Percentiles rank a stretch among this genome's conserved stretches.
Evolutionary conservation across 768 basidiomycete species (phyloP).

Genomic region (Serendipita sp.): DNA sequence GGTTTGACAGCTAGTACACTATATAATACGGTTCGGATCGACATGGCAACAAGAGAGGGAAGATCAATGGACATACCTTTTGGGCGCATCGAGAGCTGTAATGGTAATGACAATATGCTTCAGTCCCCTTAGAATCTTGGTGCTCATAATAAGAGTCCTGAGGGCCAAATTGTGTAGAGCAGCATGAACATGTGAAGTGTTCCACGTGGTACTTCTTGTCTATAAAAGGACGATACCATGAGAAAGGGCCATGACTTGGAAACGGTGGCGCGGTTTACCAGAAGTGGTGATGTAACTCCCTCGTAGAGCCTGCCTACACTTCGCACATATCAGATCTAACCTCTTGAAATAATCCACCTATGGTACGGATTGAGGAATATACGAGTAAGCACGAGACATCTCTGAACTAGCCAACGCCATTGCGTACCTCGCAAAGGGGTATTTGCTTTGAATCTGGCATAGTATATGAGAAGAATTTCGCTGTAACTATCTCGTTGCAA

Average conservation of each 20-base stretch:
- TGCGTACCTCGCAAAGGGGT: constrained; percentile 74
- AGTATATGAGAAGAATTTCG: constrained; percentile 97
- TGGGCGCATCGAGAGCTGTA: constrained; percentile 90
- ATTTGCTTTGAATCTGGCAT: constrained; percentile 73
- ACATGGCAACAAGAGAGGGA: neutral
- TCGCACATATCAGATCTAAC: constrained; percentile 88
- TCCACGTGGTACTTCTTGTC: constrained; percentile 31
- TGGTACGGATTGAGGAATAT: neutral
- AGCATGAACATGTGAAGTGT: constrained; percentile 96
- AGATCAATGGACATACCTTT: neutral
- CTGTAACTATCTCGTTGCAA: constrained; percentile 89
- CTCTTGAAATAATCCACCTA: constrained; percentile 82
- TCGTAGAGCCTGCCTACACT: constrained; percentile 84
- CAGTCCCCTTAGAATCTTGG: constrained; percentile 34
- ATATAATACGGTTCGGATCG: constrained; percentile 17
- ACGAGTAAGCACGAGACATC: too few relatives aligned
- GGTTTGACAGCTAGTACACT: constrained; percentile 92
- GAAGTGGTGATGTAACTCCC: constrained; percentile 99
- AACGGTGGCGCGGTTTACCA: constrained; percentile 40
- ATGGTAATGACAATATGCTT: constrained; percentile 97
- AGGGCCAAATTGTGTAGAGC: constrained; percentile 88
- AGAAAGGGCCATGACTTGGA: too few relatives aligned
- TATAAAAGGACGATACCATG: neutral
- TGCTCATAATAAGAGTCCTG: constrained; percentile 99
- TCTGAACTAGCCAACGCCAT: too few relatives aligned